Base-by-base conservation (phyloP, 2,329 filamentous ascomycete species). In the Penicillium sp. region DNA sequence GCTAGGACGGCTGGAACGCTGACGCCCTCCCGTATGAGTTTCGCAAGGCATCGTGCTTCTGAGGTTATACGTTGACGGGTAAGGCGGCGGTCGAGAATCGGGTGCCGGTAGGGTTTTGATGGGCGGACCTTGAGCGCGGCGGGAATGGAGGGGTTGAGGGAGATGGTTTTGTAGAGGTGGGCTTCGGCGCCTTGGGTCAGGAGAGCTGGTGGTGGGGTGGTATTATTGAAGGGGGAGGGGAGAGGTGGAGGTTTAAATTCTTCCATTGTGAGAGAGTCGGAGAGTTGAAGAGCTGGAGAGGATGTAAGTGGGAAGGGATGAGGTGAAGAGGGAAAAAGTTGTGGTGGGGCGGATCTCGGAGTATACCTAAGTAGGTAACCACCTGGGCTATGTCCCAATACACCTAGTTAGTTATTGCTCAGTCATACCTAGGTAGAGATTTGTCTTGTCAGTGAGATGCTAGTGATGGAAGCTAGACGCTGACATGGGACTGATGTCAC, bases 121-220 rank as follows among this genome's bases (percentile, higher is more conserved):
- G 91, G 90, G 0, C 93, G 87, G 76, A 94, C 83, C 74, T 98
- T 98, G 55, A 97, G 81, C 1, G 91, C 88, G 65, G 83, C 86
- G 13, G 85, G 80, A 9, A 80, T 75, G 49, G 75, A 67, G 34
- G 86, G 79, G 1, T 78, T 68, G 48, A 96, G 83, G 72, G 88
- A 94, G 48, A 81, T 83, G 17, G 88, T 91, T 69, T 83, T 84
- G 80, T 94, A 97, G 65, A 98, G 81, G 57, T 91, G 88, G 53
- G 88, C 90, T 80, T 98, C 93, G 66, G 93, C 93, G 72, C 93
- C 93, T 77, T 97, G 93, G 50, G 88, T 84, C 60, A 97, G 81
- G 63, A 95, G 85, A 43, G 66, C 69, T 55, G 88, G 82, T 43
- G 79, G 70, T 59, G 80, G 74, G 54, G 78, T 74, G 66, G 79